Percentiles rank a stretch among this genome's conserved stretches.
phyloP scores from a whole-genome alignment of 371 early-diverging fungal species.

The Circinella umbellata region DNA sequence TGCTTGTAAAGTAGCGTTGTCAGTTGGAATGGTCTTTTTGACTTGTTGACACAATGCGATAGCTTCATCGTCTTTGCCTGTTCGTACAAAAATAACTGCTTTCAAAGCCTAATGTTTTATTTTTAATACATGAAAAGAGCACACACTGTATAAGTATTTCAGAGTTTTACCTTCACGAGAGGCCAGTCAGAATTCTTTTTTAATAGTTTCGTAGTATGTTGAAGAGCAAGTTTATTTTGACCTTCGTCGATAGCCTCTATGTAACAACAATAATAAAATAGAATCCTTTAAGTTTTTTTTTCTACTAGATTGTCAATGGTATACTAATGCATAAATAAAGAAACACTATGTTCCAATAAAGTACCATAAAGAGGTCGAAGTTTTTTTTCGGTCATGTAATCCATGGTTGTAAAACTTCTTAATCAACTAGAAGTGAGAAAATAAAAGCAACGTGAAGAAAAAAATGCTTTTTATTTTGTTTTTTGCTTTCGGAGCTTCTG shows the following conservation, averaged over 20 bases:
- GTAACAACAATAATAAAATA: neutral
- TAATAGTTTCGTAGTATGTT: conserved; percentile 69
- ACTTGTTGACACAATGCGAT: conserved; percentile 74
- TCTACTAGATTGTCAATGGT: neutral
- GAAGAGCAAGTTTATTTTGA: conserved; percentile 71
- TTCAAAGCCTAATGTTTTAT: conserved; percentile 73
- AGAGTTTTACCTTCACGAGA: conserved; percentile 61
- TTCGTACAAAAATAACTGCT: conserved; percentile 74
- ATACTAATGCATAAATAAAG: neutral
- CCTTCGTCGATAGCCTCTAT: conserved; percentile 79
- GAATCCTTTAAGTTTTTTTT: neutral
- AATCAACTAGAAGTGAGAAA: neutral
- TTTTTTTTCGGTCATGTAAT: conserved; percentile 51
- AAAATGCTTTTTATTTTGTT: neutral
- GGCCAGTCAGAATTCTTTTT: conserved; percentile 73
- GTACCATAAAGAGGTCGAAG: conserved; percentile 56
- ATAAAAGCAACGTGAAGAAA: neutral
- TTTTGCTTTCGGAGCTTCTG: too few relatives aligned
- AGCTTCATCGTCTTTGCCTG: conserved; percentile 74
- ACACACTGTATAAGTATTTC: too few relatives aligned
- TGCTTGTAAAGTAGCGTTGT: conserved; percentile 78
- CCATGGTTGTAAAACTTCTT: conserved; percentile 10
- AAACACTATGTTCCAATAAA: neutral
- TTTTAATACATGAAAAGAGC: too few relatives aligned
- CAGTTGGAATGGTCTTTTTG: conserved; percentile 68